A percentile compares a stretch with the other conserved stretches of the same genome.
phyloP scores from a whole-genome alignment of 345 rosid species.

The Lepidium sativum region DNA sequence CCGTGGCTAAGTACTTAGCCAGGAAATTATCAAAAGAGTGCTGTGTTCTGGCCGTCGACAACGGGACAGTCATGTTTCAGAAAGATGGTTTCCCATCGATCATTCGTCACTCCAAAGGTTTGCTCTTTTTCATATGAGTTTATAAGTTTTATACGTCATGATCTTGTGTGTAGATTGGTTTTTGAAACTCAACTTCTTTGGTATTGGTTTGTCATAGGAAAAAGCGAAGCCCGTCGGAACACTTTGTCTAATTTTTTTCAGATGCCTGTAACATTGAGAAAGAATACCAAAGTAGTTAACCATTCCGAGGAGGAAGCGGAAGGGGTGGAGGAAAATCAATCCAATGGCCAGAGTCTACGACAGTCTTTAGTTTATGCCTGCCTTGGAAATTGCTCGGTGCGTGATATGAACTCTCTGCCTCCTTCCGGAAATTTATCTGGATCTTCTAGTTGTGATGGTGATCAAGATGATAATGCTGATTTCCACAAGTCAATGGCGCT shows the following conservation, averaged over 20 bases:
- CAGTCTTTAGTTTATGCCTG: slow-evolving; percentile 33
- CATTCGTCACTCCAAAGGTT: slow-evolving; percentile 38
- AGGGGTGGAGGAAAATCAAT: slow-evolving; percentile 7
- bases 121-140: neutral
- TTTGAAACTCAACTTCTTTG: neutral
- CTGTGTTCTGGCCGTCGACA: slow-evolving; percentile 61
- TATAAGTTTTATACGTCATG: neutral
- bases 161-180: neutral
- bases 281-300: slow-evolving; percentile 39
- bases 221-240: slow-evolving; percentile 28
- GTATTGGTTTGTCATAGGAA: slow-evolving; percentile 33
- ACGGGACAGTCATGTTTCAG: slow-evolving; percentile 64
- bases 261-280: slow-evolving; percentile 35
- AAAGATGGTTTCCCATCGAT: slow-evolving; percentile 42
- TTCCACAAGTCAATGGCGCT: slow-evolving; percentile 40
- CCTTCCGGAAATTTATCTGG: neutral
- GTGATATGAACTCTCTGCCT: slow-evolving; percentile 23
- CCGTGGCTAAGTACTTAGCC: slow-evolving; percentile 86
- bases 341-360: slow-evolving; percentile 29
- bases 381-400: slow-evolving; percentile 41
- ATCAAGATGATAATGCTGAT: slow-evolving; percentile 24
- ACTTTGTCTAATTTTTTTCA: slow-evolving; percentile 50
- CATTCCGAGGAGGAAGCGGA: slow-evolving; percentile 14
- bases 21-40: slow-evolving; percentile 52
- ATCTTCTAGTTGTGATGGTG: slow-evolving; percentile 15